These are phyloP conservation scores for Kernera saxatilis DNA, from an alignment of 345 rosid species.

Conservation along the genomic window DNA sequence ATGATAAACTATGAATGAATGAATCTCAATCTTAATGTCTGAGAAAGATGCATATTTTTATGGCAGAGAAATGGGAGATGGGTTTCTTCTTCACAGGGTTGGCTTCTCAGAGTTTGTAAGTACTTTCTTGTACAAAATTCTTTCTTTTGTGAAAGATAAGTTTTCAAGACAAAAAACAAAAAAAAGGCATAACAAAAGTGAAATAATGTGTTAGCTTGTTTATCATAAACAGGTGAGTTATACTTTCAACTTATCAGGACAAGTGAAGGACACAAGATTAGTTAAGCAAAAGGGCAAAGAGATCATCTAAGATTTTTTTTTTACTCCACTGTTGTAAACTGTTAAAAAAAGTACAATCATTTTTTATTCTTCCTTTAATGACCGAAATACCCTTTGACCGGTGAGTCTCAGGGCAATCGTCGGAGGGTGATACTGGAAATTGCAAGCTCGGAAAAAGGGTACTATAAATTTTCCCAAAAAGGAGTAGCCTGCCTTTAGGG, in stretches of 20 bases:
- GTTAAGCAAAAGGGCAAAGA: constrained; percentile 46
- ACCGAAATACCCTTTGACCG: not conserved
- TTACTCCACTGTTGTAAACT: constrained; percentile 6
- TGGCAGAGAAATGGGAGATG: constrained; percentile 47
- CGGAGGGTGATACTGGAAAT: constrained; percentile 25
- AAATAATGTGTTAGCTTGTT: not conserved
- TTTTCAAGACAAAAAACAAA: not conserved
- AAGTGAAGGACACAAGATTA: constrained; percentile 37
- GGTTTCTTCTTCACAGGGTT: constrained; percentile 78
- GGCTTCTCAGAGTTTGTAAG: constrained; percentile 56
- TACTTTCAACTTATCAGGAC: constrained; percentile 43
- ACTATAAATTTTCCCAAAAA: not conserved
- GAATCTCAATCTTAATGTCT: not conserved
- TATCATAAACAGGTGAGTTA: constrained; percentile 46
- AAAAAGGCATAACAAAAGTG: not conserved
- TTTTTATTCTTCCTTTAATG: not conserved
- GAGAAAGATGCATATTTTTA: not conserved
- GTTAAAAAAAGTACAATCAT: not conserved
- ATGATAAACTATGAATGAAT: not conserved
- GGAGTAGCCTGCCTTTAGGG: constrained; percentile 12
- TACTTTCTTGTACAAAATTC: not conserved
- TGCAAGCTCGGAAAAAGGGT: not conserved
- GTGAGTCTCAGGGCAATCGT: not conserved
- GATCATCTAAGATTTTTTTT: constrained; percentile 28
- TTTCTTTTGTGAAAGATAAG: not conserved